Evolutionary conservation across 768 basidiomycete genomes (phyloP).

Genomic region (Mycena polygramma): DNA sequence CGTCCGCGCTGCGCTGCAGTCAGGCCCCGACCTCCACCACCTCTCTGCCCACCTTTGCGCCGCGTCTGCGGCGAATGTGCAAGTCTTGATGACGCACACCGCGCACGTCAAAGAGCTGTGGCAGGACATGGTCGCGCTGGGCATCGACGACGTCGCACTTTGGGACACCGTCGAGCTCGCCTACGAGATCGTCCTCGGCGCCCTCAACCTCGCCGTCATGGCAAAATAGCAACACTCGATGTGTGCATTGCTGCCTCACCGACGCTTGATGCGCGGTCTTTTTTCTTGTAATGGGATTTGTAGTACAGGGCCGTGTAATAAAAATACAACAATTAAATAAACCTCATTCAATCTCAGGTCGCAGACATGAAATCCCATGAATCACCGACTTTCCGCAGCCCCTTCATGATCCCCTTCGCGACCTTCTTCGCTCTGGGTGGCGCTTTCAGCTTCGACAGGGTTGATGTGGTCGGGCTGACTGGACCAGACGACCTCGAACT

Average conservation of each 20-base stretch:
- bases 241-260: background rate
- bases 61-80: conserved; percentile 58
- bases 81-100: conserved; percentile 66
- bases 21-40: conserved; percentile 65
- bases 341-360: background rate
- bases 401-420: conserved; percentile 33
- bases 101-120: conserved; percentile 83
- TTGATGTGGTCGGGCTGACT: background rate
- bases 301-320: conserved; percentile 20
- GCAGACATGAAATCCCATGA: conserved; percentile 28
- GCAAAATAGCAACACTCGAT: conserved; percentile 15
- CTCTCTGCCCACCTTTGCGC: conserved; percentile 67
- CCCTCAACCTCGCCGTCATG: conserved; percentile 60
- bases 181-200: conserved; percentile 80
- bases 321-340: conserved; percentile 15
- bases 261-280: conserved; percentile 29
- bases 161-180: conserved; percentile 86
- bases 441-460: conserved; percentile 10
- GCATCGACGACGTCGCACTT: conserved; percentile 76
- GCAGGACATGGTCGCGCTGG: conserved; percentile 83
- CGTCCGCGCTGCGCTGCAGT: conserved; percentile 59
- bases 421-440: conserved; percentile 27
- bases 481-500: conserved; percentile 1
- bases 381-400: conserved; percentile 33
- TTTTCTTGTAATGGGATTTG: conserved; percentile 15